Evolutionary conservation across 768 basidiomycete genomes (phyloP).

Genomic region (Harrya chromipes): DNA sequence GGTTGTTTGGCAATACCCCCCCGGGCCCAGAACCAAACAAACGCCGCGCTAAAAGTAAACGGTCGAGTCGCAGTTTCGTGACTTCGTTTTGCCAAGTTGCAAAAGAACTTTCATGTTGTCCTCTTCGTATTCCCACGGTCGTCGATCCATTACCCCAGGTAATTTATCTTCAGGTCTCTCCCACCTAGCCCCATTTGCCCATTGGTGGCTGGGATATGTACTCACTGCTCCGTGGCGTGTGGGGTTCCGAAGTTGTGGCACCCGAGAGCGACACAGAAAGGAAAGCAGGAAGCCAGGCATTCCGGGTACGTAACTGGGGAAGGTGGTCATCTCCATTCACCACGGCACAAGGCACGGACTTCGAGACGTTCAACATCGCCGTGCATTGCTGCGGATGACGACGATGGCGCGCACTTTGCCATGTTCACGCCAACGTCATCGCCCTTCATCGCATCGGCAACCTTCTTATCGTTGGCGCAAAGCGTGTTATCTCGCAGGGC

Average conservation of each 20-base stretch:
- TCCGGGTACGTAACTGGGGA: background rate
- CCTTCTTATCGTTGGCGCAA: too few species aligned
- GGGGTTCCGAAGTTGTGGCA: background rate
- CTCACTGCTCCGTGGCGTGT: slow-evolving; percentile 1
- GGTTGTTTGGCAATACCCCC: slow-evolving; percentile 14
- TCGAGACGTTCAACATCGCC: too few species aligned
- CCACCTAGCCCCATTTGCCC: background rate
- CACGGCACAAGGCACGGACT: too few species aligned
- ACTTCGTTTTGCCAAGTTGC: background rate
- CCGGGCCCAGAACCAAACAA: slow-evolving; percentile 19
- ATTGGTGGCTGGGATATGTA: background rate
- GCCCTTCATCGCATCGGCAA: background rate
- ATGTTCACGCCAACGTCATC: too few species aligned
- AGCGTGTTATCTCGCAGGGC: too few species aligned
- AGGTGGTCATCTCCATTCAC: too few species aligned
- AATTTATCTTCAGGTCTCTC: background rate
- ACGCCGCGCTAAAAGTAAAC: slow-evolving; percentile 5
- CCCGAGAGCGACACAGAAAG: background rate
- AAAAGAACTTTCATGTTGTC: slow-evolving; percentile 9
- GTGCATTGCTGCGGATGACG: slow-evolving; percentile 5
- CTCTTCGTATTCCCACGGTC: background rate
- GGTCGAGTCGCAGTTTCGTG: background rate
- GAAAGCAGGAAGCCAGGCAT: slow-evolving; percentile 7
- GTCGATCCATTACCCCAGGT: slow-evolving; percentile 17
- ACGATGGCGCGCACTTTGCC: background rate